Base-by-base conservation (phyloP, 1,284 basidiomycete genomes). In the Mycena sp. region DNA sequence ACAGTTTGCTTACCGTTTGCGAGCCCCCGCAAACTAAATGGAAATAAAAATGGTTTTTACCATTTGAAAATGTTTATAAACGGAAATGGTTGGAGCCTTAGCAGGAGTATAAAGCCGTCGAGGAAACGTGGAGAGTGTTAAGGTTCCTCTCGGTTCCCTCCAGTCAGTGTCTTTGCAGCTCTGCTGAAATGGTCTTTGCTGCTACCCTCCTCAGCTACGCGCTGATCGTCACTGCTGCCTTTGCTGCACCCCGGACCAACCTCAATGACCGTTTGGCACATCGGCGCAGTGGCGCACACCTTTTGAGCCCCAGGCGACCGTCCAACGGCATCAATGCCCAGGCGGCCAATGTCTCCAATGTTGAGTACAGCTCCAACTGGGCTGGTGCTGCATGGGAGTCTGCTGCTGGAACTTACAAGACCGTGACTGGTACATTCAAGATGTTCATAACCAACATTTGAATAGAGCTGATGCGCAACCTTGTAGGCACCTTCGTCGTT, bases 281-380 rank as follows among this genome's bases (percentile, higher is more conserved):
- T n/a, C 57, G 57, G 21, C 57, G 49, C 29, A 21, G 25, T 7
- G 56, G 35, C 3, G 26, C 35, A 9, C 56, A 32, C 49, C 11
- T 16, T 23, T 44, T 38, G 5, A 11, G 12, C 28, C 28, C 29
- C 9, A 35, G 21, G 30, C 11, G 25, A 14, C 32, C 45, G 1
- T 48, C 55, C 17, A 46, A 40, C 17, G 44, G 55, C 19, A 26
- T 38, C 10, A 30, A 21, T 2, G 26, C 25, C 25, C 21, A 35
- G 10, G 29, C 21, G 7, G 48, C 30, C 46, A 60, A 67, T 35
- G 53, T 38, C 40, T 38, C 63, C 7, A 46, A 70, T 53, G 65
- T 43, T 2, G 53, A 63, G 32, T 69, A 54, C 63, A 73, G 69
- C 51, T 38, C 45, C 28, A 71, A 72, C 59, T 73, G 72, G 72